Evolutionary conservation across 192 early-diverging fungal species (phyloP).

Genomic region (Rhizophagus sp.): DNA sequence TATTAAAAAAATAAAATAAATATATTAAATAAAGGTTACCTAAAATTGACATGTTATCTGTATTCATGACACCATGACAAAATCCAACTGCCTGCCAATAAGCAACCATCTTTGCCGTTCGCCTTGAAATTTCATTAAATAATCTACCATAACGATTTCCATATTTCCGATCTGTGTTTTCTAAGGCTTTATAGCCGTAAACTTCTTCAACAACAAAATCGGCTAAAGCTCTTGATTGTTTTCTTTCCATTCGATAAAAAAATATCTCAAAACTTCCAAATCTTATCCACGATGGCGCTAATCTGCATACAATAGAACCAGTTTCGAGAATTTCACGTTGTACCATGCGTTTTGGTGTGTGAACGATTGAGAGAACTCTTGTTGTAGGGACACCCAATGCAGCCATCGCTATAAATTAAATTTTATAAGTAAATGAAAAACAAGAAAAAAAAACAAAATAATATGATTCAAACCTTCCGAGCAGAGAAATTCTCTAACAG

Average conservation of each 20-base stretch:
- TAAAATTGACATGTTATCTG: conserved; percentile 87
- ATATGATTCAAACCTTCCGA: conserved; percentile 29
- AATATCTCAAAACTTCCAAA: conserved; percentile 90
- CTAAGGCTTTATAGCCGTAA: neutral
- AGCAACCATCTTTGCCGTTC: conserved; percentile 75
- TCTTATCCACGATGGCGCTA: conserved; percentile 80
- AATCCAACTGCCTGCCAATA: conserved; percentile 81
- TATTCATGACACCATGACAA: conserved; percentile 89
- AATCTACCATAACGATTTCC: conserved; percentile 61
- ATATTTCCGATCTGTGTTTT: conserved; percentile 32
- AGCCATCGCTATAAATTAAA: conserved; percentile 39
- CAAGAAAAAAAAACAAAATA: conserved; percentile 20
- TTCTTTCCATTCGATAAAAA: conserved; percentile 62
- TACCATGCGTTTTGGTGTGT: conserved; percentile 58
- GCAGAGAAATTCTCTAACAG: conserved; percentile 81
- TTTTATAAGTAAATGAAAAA: conserved; percentile 3
- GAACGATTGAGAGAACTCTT: conserved; percentile 72
- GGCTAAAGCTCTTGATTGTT: conserved; percentile 57
- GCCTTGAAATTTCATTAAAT: conserved; percentile 54
- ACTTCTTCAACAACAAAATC: conserved; percentile 71
- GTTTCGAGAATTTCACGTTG: conserved; percentile 69
- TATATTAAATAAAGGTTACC: neutral
- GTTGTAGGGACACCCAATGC: conserved; percentile 76
- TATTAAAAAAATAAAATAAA: neutral
- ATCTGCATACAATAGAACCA: conserved; percentile 75